Evolutionary conservation across 176 grass and related monocot species (phyloP), one percentile per base, ranked within the genome.

Genomic region (Dactylis glomerata): DNA sequence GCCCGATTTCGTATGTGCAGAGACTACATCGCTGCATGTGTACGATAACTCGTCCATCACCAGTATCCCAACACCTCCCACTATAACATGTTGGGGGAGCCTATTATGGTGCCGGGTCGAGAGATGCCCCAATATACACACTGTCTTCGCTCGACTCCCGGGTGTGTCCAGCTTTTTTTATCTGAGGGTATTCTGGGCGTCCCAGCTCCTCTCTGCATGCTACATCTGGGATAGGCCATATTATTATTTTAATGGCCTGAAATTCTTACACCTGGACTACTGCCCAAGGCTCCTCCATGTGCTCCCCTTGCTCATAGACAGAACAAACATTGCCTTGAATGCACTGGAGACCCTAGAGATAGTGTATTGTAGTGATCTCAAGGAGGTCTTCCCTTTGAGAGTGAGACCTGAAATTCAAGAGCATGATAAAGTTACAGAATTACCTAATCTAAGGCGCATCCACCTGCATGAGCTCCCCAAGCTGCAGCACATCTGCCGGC

Each of bases 181-280:
- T 3, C 17, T 87, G 1, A 8, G 0, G 3, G 76, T 70, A 68
- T 15, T 66, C 0, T 87, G 78, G 70, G 58, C 13, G 5, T 76
- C 79, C 3, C 13, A 82, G 5, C 78, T 76, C 1, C 36, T 6
- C 5, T 44, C 13, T 0, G 19, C 27, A 16, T 5, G 12, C 17
- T 24, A 73, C 44, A 3, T 81, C 69, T 68, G 34, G 47, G 19
- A 23, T 10, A 68, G 32, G 59, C 20, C 30, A 55, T 3, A 0
- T 5, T 0, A 4, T 0, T 64, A n/a, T 6, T 57, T 75, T 45
- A 0, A 0, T 1, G 0, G 6, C 8, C 61, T 87, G 3, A 0
- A 2, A 4, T 77, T 36, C 1, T 27, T 87, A 10, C 72, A 87
- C 49, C 8, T 87, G 0, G 37, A 87, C 13, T 10, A 1, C 4